phyloP scores from a whole-genome alignment of 805 yeast genomes.

The Metschnikowia bowlesiae region DNA sequence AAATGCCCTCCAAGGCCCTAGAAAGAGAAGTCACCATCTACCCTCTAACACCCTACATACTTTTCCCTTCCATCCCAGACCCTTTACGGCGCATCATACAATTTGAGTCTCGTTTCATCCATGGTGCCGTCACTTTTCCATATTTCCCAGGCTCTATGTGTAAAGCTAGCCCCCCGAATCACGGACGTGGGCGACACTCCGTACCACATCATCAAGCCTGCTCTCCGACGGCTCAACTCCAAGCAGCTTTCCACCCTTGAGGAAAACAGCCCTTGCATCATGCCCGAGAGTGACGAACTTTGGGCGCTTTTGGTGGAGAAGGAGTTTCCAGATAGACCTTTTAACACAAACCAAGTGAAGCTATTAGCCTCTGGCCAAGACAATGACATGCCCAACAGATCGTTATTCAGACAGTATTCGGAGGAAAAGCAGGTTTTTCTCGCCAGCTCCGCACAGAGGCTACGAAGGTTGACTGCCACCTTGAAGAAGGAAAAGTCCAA shows the following conservation, averaged over 20 bases:
- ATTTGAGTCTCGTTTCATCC: too few relatives aligned
- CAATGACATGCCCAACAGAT: conserved; percentile 29
- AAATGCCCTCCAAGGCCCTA: too few relatives aligned
- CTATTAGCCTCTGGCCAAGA: conserved; percentile 3
- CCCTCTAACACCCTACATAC: background rate
- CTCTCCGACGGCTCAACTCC: conserved; percentile 38
- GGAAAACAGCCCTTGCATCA: conserved; percentile 37
- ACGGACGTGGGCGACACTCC: conserved; percentile 22
- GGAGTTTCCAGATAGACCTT: conserved; percentile 48
- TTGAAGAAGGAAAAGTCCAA: conserved; percentile 38
- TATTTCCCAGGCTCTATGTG: conserved; percentile 13
- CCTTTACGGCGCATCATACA: too few relatives aligned
- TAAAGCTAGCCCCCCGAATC: conserved; percentile 14
- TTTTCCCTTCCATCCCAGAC: background rate
- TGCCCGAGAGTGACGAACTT: conserved; percentile 38
- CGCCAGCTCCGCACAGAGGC: conserved; percentile 40
- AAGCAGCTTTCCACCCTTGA: conserved; percentile 42
- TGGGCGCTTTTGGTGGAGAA: conserved; percentile 44
- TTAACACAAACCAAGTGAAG: conserved; percentile 3
- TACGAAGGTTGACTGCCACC: conserved; percentile 39
- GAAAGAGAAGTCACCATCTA: background rate
- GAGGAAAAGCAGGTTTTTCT: conserved; percentile 42
- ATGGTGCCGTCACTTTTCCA: conserved; percentile 12
- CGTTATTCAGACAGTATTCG: conserved; percentile 36
- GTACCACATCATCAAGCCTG: conserved; percentile 46